Percentiles rank a stretch among this genome's conserved stretches.
These are phyloP conservation scores for Lobosporangium transversale DNA, from an alignment of 192 early-diverging fungal genomes.

Conservation along the genomic window DNA sequence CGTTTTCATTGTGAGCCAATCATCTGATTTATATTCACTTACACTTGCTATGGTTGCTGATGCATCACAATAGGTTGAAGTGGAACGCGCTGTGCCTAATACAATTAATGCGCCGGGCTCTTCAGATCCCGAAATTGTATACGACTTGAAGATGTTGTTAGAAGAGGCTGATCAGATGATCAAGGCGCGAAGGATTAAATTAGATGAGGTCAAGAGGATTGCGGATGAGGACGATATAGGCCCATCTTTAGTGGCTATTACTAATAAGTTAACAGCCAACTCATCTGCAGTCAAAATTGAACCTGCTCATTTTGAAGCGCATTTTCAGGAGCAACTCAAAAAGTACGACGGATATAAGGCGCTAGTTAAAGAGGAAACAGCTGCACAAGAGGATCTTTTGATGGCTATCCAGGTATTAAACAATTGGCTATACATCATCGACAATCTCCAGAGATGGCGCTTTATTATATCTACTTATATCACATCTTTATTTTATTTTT, in stretches of 20 bases:
- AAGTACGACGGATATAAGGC: slow-evolving; percentile 76
- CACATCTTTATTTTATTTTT: not conserved
- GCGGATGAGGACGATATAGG: slow-evolving; percentile 84
- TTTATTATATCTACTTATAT: slow-evolving; percentile 1
- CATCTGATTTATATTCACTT: no score
- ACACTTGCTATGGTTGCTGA: no score
- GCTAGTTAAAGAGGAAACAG: slow-evolving; percentile 65
- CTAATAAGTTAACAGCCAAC: slow-evolving; percentile 69
- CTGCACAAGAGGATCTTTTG: slow-evolving; percentile 72
- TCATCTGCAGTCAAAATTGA: slow-evolving; percentile 76
- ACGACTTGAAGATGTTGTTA: slow-evolving; percentile 66
- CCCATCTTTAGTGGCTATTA: slow-evolving; percentile 70
- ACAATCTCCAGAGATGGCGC: no score
- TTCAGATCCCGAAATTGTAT: slow-evolving; percentile 70
- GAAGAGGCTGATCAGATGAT: slow-evolving; percentile 66
- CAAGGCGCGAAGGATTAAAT: slow-evolving; percentile 65
- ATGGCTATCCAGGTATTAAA: slow-evolving; percentile 57
- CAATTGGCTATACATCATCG: no score
- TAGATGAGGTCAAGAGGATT: slow-evolving; percentile 73
- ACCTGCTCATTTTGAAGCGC: slow-evolving; percentile 78
- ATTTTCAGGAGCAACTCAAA: slow-evolving; percentile 75
- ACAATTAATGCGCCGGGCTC: slow-evolving; percentile 63
- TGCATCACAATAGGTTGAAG: slow-evolving; percentile 61
- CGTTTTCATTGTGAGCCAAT: not conserved
- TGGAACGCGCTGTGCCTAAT: slow-evolving; percentile 69